Base-by-base conservation (phyloP, 2,329 filamentous ascomycete genomes). In the Neonectria magnoliae region DNA sequence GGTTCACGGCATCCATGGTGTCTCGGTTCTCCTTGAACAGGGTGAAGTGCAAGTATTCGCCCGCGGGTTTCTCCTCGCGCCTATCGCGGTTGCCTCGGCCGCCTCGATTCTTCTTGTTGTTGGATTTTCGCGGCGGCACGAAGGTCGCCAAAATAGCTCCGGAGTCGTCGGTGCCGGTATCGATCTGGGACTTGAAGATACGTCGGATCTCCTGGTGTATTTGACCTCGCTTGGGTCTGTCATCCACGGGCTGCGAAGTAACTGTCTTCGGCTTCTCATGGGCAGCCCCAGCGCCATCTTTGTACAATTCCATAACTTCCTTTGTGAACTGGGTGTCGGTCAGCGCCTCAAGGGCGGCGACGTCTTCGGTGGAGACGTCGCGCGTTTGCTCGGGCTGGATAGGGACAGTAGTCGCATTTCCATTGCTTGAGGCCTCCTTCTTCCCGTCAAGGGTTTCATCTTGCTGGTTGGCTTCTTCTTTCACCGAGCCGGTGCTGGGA, bases 21-120 rank as follows among this genome's bases (percentile, higher is more conserved):
- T 98, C 94, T 76, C 95, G 94, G 81, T 98, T 98, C 81, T 97
- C 94, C 81, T 98, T 98, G 87, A 95, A 97, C 56, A 98, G 84
- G 0, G 93, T 95, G 77, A 97, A 97, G 78, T 97, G 94, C 14
- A 97, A 82, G 77, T 93, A 96, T 53, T 94, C 91, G 18, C 92
- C 93, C 85, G 78, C 65, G 62, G 77, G 77, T 66, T 79, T 77
- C 63, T 79, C 76, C 3, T 76, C 73, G 11, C 64, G 68, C 16
- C 62, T 67, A n/a, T 68, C 68, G 14, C 71, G 71, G 20, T 68
- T 68, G 10, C 73, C 72, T 25, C 75, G 71, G 13, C 54, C 41
- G 3, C 68, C 72, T 45, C 75, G 62, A 56, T 63, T 71, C 63
- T 75, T 78, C 66, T 76, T 77, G 58, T 72, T 68, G 52, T 67